phyloP scores from a whole-genome alignment of 2,329 filamentous ascomycete species.

The Leptographium procerum region DNA sequence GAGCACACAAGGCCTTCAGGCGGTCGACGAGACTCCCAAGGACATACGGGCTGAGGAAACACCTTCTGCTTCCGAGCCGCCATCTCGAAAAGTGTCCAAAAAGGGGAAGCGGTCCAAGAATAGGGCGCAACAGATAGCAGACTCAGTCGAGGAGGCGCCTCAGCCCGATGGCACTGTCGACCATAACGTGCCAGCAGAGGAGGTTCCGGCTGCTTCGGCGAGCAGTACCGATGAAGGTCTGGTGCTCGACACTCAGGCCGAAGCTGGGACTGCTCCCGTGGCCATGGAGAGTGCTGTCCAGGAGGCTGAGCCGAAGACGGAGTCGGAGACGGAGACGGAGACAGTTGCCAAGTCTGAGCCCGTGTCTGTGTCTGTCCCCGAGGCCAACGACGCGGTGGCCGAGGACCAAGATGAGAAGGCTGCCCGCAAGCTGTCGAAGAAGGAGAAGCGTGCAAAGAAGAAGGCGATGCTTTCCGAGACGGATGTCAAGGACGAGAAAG shows the following conservation, averaged over 20 bases:
- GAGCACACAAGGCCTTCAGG: background rate
- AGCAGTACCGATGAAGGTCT: background rate
- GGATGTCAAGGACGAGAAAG: background rate
- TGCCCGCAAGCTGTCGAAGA: background rate
- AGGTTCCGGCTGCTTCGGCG: background rate
- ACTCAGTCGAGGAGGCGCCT: background rate
- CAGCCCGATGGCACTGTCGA: background rate
- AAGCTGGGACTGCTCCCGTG: background rate
- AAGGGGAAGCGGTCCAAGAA: slow-evolving; percentile 3
- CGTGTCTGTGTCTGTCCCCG: background rate
- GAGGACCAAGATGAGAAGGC: background rate
- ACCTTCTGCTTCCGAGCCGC: background rate
- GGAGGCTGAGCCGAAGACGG: background rate
- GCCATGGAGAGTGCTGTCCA: background rate
- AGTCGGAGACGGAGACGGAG: background rate
- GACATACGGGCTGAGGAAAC: background rate
- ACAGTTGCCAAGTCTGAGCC: too few relatives aligned
- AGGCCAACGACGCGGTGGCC: background rate
- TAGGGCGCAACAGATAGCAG: background rate
- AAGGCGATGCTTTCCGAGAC: background rate
- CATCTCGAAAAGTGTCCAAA: slow-evolving; percentile 3
- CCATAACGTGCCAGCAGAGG: background rate
- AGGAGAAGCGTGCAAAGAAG: background rate
- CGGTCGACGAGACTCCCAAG: background rate
- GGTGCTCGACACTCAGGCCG: too few relatives aligned